phyloP scores from a whole-genome alignment of 495 filamentous ascomycete species.

The Sordaria brevicollis region DNA sequence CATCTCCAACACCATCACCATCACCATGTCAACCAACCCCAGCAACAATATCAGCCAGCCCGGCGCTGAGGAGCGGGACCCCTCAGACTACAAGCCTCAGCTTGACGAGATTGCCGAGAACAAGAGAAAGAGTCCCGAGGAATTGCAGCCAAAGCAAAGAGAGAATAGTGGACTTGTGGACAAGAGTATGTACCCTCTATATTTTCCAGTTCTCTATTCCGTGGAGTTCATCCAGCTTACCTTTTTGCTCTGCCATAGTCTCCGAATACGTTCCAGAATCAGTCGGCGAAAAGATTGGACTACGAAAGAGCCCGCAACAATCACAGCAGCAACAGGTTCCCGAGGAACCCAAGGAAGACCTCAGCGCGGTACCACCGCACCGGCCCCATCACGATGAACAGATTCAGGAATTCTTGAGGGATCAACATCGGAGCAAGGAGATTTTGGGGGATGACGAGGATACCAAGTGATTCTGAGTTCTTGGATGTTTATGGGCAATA shows the following conservation, averaged over 20 bases:
- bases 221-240: neutral
- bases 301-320: neutral
- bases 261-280: conserved; percentile 15
- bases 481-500: neutral
- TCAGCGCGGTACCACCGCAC: conserved; percentile 15
- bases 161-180: conserved; percentile 9
- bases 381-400: conserved; percentile 21
- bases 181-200: conserved; percentile 11
- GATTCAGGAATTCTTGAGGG: conserved; percentile 27
- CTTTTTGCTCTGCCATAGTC: conserved; percentile 5
- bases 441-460: neutral
- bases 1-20: neutral
- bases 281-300: conserved; percentile 13
- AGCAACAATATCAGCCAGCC: neutral
- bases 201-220: neutral
- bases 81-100: conserved; percentile 14
- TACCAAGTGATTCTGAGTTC: neutral
- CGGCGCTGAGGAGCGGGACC: neutral
- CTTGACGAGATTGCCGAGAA: conserved; percentile 17
- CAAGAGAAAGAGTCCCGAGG: neutral
- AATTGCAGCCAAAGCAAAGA: neutral
- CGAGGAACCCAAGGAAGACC: neutral
- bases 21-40: neutral
- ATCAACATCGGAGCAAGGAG: conserved; percentile 23
- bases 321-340: neutral